Percentiles rank a stretch among this genome's conserved stretches.
Evolutionary conservation across 305 asterid species (phyloP).

Genomic region (Solanum hybrid): DNA sequence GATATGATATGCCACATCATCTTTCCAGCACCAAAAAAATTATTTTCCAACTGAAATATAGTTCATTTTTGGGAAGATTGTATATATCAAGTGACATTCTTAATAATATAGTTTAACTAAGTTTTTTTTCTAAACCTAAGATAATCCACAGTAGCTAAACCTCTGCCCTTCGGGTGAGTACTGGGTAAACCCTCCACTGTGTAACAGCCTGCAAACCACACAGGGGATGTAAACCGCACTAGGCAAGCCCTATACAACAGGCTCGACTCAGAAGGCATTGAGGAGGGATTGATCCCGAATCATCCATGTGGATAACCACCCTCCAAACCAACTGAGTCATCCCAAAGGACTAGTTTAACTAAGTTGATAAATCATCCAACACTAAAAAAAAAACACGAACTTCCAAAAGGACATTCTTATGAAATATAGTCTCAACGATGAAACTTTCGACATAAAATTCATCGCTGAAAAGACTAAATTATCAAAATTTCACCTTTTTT

Average conservation of each 20-base stretch:
- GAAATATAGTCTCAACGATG: neutral
- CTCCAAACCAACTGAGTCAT: neutral
- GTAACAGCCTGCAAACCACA: too few species aligned
- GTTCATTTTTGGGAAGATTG: too few species aligned
- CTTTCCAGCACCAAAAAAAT: neutral
- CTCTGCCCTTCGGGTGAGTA: too few species aligned
- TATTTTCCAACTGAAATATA: neutral
- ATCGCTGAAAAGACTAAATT: neutral
- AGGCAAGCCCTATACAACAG: too few species aligned
- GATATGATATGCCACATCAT: neutral
- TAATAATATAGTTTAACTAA: neutral
- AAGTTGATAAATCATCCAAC: neutral
- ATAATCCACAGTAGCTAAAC: accelerated
- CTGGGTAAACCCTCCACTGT: too few species aligned
- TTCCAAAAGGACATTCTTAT: neutral
- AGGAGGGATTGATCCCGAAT: accelerated
- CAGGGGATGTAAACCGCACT: too few species aligned
- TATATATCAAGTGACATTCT: neutral
- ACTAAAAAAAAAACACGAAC: neutral
- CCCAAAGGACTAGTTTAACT: neutral
- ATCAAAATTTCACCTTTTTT: neutral
- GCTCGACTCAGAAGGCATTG: neutral
- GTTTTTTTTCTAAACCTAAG: too few species aligned
- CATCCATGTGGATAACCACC: neutral
- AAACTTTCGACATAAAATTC: neutral